Percentiles rank a stretch among this genome's conserved stretches.
Evolutionary conservation across 2,329 filamentous ascomycete genomes (phyloP).

Genomic region (Botryotinia calthae): DNA sequence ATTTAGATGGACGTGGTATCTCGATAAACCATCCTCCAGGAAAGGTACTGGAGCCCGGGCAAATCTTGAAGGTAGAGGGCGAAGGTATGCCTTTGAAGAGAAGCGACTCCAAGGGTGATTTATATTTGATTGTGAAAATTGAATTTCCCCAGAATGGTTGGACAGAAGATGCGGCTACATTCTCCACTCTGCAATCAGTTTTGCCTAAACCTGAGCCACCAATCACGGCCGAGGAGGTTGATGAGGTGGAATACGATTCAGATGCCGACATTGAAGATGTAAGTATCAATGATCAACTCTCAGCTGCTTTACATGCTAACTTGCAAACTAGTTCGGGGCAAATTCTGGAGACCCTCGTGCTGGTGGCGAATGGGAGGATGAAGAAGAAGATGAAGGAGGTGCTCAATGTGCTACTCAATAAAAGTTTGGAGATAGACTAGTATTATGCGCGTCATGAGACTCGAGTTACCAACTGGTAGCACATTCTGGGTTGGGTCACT

Average conservation of each 20-base stretch:
- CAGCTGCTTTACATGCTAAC: conserved; percentile 33
- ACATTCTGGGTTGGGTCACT: neutral
- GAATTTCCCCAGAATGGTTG: conserved; percentile 87
- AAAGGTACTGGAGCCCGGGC: conserved; percentile 76
- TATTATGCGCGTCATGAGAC: neutral
- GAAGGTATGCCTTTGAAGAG: conserved; percentile 96
- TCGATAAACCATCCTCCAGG: conserved; percentile 76
- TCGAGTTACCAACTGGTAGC: neutral
- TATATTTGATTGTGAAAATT: conserved; percentile 83
- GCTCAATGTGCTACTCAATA: conserved; percentile 58
- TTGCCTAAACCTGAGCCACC: conserved; percentile 62
- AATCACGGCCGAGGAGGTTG: conserved; percentile 65
- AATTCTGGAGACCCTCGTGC: conserved; percentile 66
- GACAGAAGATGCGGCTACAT: conserved; percentile 68
- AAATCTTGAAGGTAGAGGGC: conserved; percentile 79
- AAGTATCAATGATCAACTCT: conserved; percentile 37
- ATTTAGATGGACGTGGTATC: conserved; percentile 91
- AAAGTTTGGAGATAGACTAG: conserved; percentile 9
- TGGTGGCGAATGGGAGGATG: conserved; percentile 66
- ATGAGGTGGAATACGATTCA: conserved; percentile 85
- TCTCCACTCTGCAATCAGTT: conserved; percentile 70
- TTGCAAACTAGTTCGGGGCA: conserved; percentile 60
- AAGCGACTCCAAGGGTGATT: conserved; percentile 77
- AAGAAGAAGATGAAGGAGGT: conserved; percentile 57
- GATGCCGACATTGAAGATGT: conserved; percentile 79